Base-by-base conservation (phyloP, 768 basidiomycete species). In the Auricularia sp. region DNA sequence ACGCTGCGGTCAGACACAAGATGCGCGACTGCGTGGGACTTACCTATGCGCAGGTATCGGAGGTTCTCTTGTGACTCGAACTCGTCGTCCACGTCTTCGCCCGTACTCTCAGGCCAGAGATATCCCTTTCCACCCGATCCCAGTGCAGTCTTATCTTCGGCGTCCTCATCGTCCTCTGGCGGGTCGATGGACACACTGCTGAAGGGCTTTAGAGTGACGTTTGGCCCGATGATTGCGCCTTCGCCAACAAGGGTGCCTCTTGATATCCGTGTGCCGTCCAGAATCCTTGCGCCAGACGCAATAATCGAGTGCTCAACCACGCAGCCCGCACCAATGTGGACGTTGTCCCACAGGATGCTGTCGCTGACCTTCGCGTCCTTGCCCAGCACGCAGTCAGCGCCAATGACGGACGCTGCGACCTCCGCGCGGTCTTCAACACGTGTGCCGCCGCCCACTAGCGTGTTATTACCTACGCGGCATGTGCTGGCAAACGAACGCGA, bases 321-420 rank as follows among this genome's bases (percentile, higher is more conserved):
- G 70, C 86, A 88, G 56, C 85, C 82, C 64, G 87, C 80, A 35
- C 87, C 91, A 63, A 98, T 79, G 45, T 80, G 71, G 16, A 87
- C 87, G 63, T 84, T 84, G 69, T 94, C 90, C 71, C 94, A 94
- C 58, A 98, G 80, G 70, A 94, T 96, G 35, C 92, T 87, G 71
- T 89, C 78, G 36, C 80, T 79, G 65, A 99, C 83, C 65, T 84
- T 77, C 24, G 85, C 83, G 8, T 85, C 82, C 3, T 85, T 76
- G 11, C 92, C 92, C 67, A 99, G 85, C 62, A 76, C 77, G 70
- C 90, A 92, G 65, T 85, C 79, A 47, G 80, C 79, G 10, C 94
- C 94, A 65, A 98, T 83, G 51, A 94, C 90, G 4, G 92, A 94
- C 2, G 85, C 79, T 6, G 74, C 74, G 64, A 98, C 79, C 64